A percentile compares a stretch with the other conserved stretches of the same genome.
Conservation (phyloP, 352 stramenopile genomes). For the Pythium sp. region DNA sequence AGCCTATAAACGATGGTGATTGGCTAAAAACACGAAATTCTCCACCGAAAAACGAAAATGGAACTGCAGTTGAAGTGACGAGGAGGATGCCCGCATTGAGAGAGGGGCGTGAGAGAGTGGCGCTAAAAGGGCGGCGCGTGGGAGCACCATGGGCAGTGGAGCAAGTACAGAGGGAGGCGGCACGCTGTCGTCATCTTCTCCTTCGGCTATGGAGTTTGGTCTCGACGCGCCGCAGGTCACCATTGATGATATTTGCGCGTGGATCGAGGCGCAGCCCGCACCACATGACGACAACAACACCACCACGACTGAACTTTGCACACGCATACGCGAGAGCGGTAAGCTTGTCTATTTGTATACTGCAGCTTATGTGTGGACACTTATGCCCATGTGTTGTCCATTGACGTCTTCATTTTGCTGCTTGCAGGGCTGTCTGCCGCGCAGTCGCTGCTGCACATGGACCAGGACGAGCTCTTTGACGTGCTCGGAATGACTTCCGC, state of each 20-base stretch:
- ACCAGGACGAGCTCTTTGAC: conserved; percentile 25
- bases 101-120: no score
- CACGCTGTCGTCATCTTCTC: background rate
- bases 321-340: conserved; percentile 19
- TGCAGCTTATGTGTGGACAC: no score
- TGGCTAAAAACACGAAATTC: background rate
- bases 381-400: background rate
- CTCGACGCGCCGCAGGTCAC: conserved; percentile 19
- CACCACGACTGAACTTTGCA: conserved; percentile 14
- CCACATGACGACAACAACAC: background rate
- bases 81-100: background rate
- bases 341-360: background rate
- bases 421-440: conserved; percentile 17
- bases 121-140: no score
- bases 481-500: conserved; percentile 2
- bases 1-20: background rate
- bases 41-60: background rate
- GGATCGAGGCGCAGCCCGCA: conserved; percentile 23
- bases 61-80: background rate
- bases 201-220: conserved; percentile 6
- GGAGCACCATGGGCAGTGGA: conserved; percentile 29
- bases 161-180: conserved; percentile 15
- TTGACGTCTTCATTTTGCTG: background rate
- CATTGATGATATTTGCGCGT: conserved; percentile 28
- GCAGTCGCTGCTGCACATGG: conserved; percentile 30